Evolutionary conservation across 352 stramenopile species (phyloP), one percentile per base, ranked within the genome.

Genomic region (Blastocystis sp.): DNA sequence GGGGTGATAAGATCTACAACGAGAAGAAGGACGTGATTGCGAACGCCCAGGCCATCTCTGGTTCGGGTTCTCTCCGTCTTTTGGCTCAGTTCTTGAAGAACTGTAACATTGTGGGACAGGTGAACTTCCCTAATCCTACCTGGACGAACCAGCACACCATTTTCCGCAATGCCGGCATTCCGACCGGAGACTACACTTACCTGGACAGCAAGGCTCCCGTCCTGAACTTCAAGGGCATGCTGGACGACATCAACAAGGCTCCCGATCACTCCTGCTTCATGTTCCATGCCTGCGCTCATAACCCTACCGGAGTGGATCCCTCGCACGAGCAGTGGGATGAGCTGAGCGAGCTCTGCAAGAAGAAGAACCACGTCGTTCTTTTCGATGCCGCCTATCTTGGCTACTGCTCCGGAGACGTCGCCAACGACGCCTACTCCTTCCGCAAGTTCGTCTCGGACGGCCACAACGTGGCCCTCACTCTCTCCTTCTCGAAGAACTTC

Each of bases 401-500:
- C 92, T 99, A 99, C 92, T 97, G 97, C 85, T 98, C 94, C 45
- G 98, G 97, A 68, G 95, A 98, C 92, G 95, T 96, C 26, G 94
- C 94, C 73, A 94, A 95, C 76, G 98, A 99, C 93, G 96, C 96
- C 20, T 94, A 93, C 54, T 95, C 96, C 45, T 93, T 99, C 87
- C 94, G 97, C 56, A 94, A 98, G 92, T 99, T 99, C 92, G 97
- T 99, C 6, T 95, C 97, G 79, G 95, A 99, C 87, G 98, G 98
- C 45, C 96, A 99, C 93, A 95, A 97, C 81, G 93, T 99, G 91
- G 91, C 97, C 11, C 92, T 99, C 68, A 95, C 95, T 50, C 97
- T 99, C 93, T 98, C 94, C 90, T 99, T 98, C 92, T 97, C 96
- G 55, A 99, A 99, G 93, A 99, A 99, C 95, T 99, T 99, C 92